Conservation (phyloP, 1,139 yeast species). For the Suhomyces kunorum region DNA sequence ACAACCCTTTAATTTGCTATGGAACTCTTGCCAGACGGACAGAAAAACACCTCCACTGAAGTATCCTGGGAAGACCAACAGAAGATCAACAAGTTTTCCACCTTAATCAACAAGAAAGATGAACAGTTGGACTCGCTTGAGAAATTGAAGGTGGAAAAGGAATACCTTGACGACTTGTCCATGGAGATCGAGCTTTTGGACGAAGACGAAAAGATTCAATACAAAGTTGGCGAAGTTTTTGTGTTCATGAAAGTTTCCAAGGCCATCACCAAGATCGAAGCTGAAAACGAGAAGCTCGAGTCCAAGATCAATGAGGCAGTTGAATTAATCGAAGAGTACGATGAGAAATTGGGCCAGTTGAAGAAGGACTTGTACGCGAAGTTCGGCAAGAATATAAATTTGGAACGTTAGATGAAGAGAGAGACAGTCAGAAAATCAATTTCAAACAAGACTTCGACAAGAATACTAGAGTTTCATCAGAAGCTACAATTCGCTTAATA, state of each 20-base stretch:
- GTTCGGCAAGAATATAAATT: constrained; percentile 86
- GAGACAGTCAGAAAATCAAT: neutral
- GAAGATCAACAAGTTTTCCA: constrained; percentile 83
- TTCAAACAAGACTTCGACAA: no score
- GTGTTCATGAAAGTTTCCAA: constrained; percentile 64
- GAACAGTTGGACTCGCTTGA: constrained; percentile 52
- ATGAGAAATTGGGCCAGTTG: constrained; percentile 55
- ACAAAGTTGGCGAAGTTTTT: constrained; percentile 77
- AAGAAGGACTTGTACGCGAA: constrained; percentile 80
- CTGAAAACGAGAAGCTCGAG: constrained; percentile 55
- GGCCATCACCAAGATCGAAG: constrained; percentile 67
- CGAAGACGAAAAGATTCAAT: constrained; percentile 69
- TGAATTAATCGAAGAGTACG: constrained; percentile 50
- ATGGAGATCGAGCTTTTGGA: constrained; percentile 85
- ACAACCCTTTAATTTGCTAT: constrained; percentile 20
- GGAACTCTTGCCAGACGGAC: constrained; percentile 67
- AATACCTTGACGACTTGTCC: constrained; percentile 82
- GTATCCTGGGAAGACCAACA: constrained; percentile 90
- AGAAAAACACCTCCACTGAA: constrained; percentile 63
- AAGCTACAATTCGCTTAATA: no score
- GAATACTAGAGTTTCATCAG: neutral
- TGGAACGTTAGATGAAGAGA: constrained; percentile 51
- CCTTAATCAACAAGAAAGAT: constrained; percentile 71
- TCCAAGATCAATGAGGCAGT: constrained; percentile 50
- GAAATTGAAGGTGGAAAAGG: constrained; percentile 67